phyloP scores from a whole-genome alignment of 805 yeast genomes.

The Starmerella etchellsii region DNA sequence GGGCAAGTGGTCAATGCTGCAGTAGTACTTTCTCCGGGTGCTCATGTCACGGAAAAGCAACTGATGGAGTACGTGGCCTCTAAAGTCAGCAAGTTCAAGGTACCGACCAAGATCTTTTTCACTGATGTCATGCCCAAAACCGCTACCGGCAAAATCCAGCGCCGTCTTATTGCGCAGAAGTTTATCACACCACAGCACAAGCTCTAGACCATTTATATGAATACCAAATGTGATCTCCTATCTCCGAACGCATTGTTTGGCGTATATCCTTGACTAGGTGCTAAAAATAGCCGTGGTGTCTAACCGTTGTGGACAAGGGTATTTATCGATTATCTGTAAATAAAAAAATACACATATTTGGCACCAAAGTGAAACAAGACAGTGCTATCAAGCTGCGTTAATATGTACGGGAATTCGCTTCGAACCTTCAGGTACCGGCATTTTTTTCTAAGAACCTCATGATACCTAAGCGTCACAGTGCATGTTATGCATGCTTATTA shows the following conservation, averaged over 20 bases:
- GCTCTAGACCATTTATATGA: conserved; percentile 2
- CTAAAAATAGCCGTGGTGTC: neutral
- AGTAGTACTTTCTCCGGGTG: conserved; percentile 39
- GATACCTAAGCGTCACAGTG: no score
- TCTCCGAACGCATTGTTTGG: no score
- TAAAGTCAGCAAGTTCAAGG: conserved; percentile 44
- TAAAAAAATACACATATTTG: neutral
- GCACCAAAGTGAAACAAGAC: no score
- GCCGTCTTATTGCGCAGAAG: conserved; percentile 45
- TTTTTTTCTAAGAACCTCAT: no score
- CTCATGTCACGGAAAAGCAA: conserved; percentile 30
- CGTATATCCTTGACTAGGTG: no score
- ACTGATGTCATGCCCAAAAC: conserved; percentile 57
- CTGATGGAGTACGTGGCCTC: conserved; percentile 34
- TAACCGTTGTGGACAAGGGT: neutral
- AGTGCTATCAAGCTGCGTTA: no score
- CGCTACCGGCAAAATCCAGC: conserved; percentile 66
- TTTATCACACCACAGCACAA: conserved; percentile 23
- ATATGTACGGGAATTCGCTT: no score
- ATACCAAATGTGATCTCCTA: neutral
- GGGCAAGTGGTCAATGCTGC: conserved; percentile 66
- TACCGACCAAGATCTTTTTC: conserved; percentile 46
- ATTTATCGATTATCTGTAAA: neutral
- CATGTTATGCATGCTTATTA: no score
- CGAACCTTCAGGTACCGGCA: no score